Evolutionary conservation across 495 filamentous ascomycete genomes (phyloP), one percentile per base, ranked within the genome.

Genomic region (Trichoderma virens): DNA sequence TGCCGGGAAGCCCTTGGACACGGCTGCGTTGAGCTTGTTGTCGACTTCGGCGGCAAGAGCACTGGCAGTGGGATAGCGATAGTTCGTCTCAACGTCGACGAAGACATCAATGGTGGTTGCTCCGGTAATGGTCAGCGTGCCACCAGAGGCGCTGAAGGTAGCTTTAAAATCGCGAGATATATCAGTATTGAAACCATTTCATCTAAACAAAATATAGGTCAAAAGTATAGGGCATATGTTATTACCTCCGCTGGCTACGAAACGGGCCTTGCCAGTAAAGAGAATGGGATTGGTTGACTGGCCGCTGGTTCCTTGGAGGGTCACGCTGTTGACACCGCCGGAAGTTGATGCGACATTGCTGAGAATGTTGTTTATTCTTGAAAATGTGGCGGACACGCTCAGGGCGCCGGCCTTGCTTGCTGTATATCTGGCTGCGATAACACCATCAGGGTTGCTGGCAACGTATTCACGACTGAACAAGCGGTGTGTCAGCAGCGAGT

Each of bases 361-460:
- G 2, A 56, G 51, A 56, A 56, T 56, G 51, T 56, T 56, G 3
- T 8, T 9, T 6, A 30, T 56, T 28, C 51, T 28, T 20, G 30
- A 51, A 27, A 41, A 51, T 16, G 59, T 61, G 16, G 35, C 59
- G 4, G 30, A 31, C 6, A 61, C 20, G 16, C 31, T 35, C 5
- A 61, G 18, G 38, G 59, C 65, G n/a, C 61, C 62, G 28, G 61
- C 32, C 31, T 59, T 41, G 47, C 63, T 62, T 35, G 78, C 72
- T 30, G 65, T 67, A 18, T 82, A 63, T 9, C 74, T 72, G 20
- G 81, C 68, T 4, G 77, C 79, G n/a, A 83, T 60, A 9, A 79
- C 75, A 54, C 71, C 67, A 45, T 77, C 76, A 0, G 77, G 77
- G 64, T 78, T 67, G 59, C 78, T 82, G 7, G 70, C 70, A 25